Percentiles rank a stretch among this genome's conserved stretches.
phyloP scores from a whole-genome alignment of 345 rosid species.

The Stellera chamaejasme region DNA sequence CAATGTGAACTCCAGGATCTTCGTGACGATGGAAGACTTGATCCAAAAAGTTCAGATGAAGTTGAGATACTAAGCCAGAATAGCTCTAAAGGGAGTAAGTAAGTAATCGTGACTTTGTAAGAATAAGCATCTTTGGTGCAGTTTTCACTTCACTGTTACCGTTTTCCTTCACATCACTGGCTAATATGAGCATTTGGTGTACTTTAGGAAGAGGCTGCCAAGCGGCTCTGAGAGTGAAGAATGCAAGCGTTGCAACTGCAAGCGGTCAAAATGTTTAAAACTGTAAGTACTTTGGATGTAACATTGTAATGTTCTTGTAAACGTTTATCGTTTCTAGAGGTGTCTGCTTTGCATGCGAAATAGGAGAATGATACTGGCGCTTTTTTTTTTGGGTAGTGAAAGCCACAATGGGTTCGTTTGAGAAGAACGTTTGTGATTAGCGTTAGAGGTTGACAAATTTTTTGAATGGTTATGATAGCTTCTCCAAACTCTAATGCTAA shows the following conservation, averaged over 20 bases:
- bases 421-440: no score
- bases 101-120: constrained; percentile 4
- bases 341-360: no score
- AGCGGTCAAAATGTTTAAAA: constrained; percentile 38
- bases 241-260: constrained; percentile 36
- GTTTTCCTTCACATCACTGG: neutral
- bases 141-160: neutral
- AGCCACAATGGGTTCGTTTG: no score
- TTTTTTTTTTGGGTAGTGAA: no score
- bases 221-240: constrained; percentile 8
- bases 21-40: constrained; percentile 11
- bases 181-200: constrained; percentile 1
- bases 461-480: no score
- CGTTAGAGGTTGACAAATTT: no score
- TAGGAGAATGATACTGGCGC: no score
- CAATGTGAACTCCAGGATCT: constrained; percentile 13
- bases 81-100: constrained; percentile 23
- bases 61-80: constrained; percentile 14
- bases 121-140: neutral
- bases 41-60: constrained; percentile 13
- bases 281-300: constrained; percentile 27
- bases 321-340: no score
- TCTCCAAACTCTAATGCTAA: no score
- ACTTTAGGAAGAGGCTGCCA: constrained; percentile 20
- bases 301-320: no score